Base-by-base conservation (phyloP, 345 rosid genomes). In the Chamaenerion angustifolium region DNA sequence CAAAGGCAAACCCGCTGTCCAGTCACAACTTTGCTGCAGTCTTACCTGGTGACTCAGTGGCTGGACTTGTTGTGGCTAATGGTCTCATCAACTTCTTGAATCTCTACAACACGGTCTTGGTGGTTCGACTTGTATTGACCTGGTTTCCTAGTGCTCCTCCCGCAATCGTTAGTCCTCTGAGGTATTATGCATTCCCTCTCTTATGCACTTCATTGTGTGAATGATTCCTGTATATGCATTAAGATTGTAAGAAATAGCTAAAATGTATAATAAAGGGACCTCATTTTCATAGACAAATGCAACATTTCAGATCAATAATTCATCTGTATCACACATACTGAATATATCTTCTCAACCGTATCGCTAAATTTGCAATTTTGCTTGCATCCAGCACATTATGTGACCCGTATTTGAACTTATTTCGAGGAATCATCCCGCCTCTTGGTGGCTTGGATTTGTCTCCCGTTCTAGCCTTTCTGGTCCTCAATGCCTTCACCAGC, bases 91-190 rank as follows among this genome's bases (percentile, higher is more conserved):
- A 76, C 54, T 90, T 90, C 72, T 70, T 90, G 57, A 90, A 76
- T 63, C 62, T 90, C 48, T 90, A 86, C 69, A 90, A 86, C 70
- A 76, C 92, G 7, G 49, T 90, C 54, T 79, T 90, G 70, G 64
- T 90, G 31, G 60, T 69, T 45, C 73, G 98, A 72, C 89, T 90
- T 44, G 96, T 90, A 53, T 70, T 90, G 76, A 86, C 96, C 25
- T 90, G 96, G 98, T 90, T 90, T 67, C 98, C 98, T 0, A 81
- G 80, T 62, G 65, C 94, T 45, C 96, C 96, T 70, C 92, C 96
- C 23, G 96, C 82, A 70, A 90, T 90, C 62, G 93, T 86, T 44
- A 75, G 73, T 57, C 98, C 98, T 45, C 92, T 90, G 69, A 86
- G 98, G 96, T 90, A 35, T 45, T 90, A 35, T 45, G 54, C 8